Base-by-base conservation (phyloP, 2,329 filamentous ascomycete species). In the Fusarium verrucosum region DNA sequence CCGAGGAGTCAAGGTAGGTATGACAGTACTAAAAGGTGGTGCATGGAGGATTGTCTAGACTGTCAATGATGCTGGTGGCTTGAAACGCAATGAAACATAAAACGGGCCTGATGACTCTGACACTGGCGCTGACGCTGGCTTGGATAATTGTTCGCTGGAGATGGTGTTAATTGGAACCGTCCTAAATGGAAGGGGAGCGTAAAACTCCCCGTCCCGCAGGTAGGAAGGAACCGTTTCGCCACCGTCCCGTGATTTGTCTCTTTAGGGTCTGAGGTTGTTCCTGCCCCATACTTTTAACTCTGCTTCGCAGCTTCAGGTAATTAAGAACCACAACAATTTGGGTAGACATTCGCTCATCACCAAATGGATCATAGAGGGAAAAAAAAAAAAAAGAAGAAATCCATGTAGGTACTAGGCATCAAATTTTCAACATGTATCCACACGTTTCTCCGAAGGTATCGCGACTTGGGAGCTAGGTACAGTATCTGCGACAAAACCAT, bases 251-350 rank as follows among this genome's bases (percentile, higher is more conserved):
- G 45, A 58, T 61, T 40, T 40, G 53, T 45, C 17, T 14, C 19
- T 40, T 28, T 17, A 16, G 13, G 28, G 43, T 16, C 36, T 26
- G 38, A 49, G 26, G 37, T 23, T 30, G 43, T 50, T 55, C 37
- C 47, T 51, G 64, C 65, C 56, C 64, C 56, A 51, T 50, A 65
- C 45, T 65, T 67, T 67, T 60, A 68, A 53, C 64, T 66, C 63
- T 52, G 46, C 43, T 35, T 45, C 55, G 57, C 40, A 50, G 36
- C 28, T 59, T 32, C 17, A 40, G 40, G 41, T 53, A 25, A 22
- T 32, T 22, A 16, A 22, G 49, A 35, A 44, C 22, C 23, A 22
- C 14, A 17, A 19, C 47, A 17, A n/a, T 16, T 51, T 32, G 14
- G 32, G 20, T 11, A 19, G 19, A n/a, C n/a, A n/a, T n/a, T 23